These are phyloP conservation scores for Carpinus viminea DNA, from an alignment of 306 rosid genomes.

Conservation along the genomic window DNA sequence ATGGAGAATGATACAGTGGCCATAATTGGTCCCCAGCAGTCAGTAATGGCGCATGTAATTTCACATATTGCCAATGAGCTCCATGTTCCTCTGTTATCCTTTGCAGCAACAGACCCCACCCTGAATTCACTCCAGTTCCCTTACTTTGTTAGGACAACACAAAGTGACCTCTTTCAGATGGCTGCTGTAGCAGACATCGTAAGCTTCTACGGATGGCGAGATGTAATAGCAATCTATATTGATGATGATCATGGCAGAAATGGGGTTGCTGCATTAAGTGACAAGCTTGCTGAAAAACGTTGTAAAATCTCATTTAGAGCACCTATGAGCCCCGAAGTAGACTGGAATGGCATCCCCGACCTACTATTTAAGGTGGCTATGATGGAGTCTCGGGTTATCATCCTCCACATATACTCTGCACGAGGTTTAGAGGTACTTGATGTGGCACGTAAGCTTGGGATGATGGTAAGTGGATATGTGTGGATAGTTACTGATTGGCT, in stretches of 20 bases:
- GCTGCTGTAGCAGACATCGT: conserved; percentile 80
- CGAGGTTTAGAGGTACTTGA: conserved; percentile 47
- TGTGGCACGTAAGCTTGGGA: conserved; percentile 63
- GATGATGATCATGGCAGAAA: conserved; percentile 96
- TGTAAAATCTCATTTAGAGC: conserved; percentile 83
- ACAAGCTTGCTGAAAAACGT: conserved; percentile 75
- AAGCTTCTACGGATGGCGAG: conserved; percentile 69
- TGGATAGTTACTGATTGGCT: conserved; percentile 88
- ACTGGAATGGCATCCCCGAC: conserved; percentile 49
- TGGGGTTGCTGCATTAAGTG: conserved; percentile 70
- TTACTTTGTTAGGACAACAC: conserved; percentile 69
- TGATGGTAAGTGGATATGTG: conserved; percentile 81
- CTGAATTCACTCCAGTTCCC: conserved; percentile 88
- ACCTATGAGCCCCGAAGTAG: conserved; percentile 54
- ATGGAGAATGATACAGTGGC: conserved; percentile 78
- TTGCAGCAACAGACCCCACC: conserved; percentile 83
- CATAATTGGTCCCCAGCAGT: conserved; percentile 85
- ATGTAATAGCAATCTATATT: conserved; percentile 76
- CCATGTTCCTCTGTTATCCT: conserved; percentile 78
- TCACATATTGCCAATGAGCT: conserved; percentile 90
- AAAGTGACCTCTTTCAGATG: conserved; percentile 77
- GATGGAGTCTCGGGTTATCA: conserved; percentile 72
- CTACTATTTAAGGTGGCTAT: conserved; percentile 68
- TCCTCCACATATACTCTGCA: conserved; percentile 51
- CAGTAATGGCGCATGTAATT: conserved; percentile 84